phyloP scores from a whole-genome alignment of 371 early-diverging fungal genomes.

The Mucor piriformis region DNA sequence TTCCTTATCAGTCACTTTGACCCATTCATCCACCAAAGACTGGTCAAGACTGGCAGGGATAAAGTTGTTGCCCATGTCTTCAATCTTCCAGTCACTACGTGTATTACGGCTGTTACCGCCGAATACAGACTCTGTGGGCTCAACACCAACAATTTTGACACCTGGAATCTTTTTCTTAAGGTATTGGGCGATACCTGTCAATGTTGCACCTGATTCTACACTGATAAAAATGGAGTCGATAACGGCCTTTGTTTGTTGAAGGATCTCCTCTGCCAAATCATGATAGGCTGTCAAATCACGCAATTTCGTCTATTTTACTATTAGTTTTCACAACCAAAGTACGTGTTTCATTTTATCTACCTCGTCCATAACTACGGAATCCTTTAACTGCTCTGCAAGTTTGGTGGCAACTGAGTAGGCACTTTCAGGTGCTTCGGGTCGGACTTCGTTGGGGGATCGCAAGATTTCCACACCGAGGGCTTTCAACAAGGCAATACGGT shows the following conservation, averaged over 20 bases:
- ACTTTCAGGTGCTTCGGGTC: conserved; percentile 75
- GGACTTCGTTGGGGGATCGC: conserved; percentile 74
- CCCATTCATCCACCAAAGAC: conserved; percentile 70
- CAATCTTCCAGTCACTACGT: conserved; percentile 64
- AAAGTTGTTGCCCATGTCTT: conserved; percentile 77
- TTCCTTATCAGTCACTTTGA: conserved; percentile 70
- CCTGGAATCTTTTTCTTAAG: conserved; percentile 59
- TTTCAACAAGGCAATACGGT: conserved; percentile 74
- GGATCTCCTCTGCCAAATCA: conserved; percentile 66
- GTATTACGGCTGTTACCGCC: conserved; percentile 20
- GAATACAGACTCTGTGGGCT: conserved; percentile 68
- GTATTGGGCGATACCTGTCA: conserved; percentile 64
- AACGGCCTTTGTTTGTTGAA: conserved; percentile 59
- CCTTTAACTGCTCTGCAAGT: conserved; percentile 56
- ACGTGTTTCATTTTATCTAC: conserved; percentile 43
- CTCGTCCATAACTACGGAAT: conserved; percentile 74
- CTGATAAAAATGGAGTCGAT: conserved; percentile 73
- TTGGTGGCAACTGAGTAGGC: conserved; percentile 67
- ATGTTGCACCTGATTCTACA: conserved; percentile 72
- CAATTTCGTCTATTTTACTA: conserved; percentile 28
- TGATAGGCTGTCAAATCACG: conserved; percentile 32
- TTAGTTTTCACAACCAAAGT: too few relatives aligned
- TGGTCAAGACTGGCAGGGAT: conserved; percentile 63
- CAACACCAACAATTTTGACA: conserved; percentile 71
- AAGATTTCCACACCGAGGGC: conserved; percentile 79